Conservation (phyloP, 306 rosid species). For the Acacia acuminata region DNA sequence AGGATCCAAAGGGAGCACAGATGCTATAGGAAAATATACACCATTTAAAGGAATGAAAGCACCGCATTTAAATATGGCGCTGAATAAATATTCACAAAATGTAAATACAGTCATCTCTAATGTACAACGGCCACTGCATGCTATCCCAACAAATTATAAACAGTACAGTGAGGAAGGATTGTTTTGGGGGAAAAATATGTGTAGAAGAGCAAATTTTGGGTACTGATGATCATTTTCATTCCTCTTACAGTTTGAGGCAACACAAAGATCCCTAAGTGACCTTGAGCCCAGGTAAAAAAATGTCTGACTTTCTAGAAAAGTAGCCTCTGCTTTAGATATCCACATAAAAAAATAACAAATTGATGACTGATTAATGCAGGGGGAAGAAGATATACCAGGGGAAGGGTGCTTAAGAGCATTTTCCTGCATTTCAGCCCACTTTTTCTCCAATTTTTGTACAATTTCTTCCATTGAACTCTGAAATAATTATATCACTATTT, state of each 20-base stretch:
- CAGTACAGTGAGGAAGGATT: background rate
- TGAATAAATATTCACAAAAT: background rate
- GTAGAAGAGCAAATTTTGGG: background rate
- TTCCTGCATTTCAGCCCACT: constrained; percentile 73
- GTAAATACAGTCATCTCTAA: background rate
- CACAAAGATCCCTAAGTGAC: background rate
- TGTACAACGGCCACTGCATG: background rate
- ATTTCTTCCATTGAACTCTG: constrained; percentile 70
- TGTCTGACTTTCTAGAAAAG: constrained; percentile 11
- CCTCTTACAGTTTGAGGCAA: constrained; percentile 16
- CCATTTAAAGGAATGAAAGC: background rate
- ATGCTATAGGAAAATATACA: background rate
- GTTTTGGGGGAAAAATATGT: background rate
- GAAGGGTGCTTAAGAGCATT: constrained; percentile 70
- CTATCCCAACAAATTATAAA: background rate
- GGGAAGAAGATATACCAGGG: constrained; percentile 52
- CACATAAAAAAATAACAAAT: background rate
- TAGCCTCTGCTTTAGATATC: constrained; percentile 3
- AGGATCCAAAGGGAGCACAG: constrained; percentile 2
- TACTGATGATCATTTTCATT: background rate
- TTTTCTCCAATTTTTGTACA: constrained; percentile 61
- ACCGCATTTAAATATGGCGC: background rate
- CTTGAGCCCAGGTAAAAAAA: constrained; percentile 1
- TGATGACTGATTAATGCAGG: background rate
- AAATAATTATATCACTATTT: constrained; percentile 11